Evolutionary conservation across 2,329 filamentous ascomycete species (phyloP).

Genomic region (Fusarium chlamydosporum): DNA sequence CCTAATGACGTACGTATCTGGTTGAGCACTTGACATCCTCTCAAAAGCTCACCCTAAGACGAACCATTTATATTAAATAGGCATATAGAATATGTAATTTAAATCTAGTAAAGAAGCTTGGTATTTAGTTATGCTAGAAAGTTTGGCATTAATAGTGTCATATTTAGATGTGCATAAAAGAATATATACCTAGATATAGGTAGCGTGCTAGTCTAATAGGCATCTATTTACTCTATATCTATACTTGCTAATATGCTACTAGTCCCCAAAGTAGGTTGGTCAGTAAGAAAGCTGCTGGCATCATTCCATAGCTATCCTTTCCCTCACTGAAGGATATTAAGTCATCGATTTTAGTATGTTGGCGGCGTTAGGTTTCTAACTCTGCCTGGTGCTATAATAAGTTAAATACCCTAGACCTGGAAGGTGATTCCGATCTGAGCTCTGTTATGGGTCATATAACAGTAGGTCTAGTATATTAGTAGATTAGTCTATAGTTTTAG

Average conservation of each 20-base stretch:
- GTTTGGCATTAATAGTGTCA: neutral
- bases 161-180: neutral
- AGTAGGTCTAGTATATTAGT: too few species aligned
- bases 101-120: neutral
- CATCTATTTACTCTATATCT: too few species aligned
- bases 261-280: neutral
- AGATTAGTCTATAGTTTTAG: too few species aligned
- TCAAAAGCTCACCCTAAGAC: too few species aligned
- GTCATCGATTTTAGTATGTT: slow-evolving; percentile 34
- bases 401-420: slow-evolving; percentile 6
- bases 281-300: slow-evolving; percentile 7
- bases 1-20: too few species aligned
- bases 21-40: too few species aligned
- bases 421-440: neutral
- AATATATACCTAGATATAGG: too few species aligned
- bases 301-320: neutral
- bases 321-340: slow-evolving; percentile 2
- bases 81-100: neutral
- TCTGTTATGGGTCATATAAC: slow-evolving; percentile 4
- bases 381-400: neutral
- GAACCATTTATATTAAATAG: too few species aligned
- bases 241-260: too few species aligned
- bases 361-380: slow-evolving; percentile 19
- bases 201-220: too few species aligned
- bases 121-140: neutral